phyloP scores from a whole-genome alignment of 2,329 filamentous ascomycete species.

The Aureobasidium sp. region DNA sequence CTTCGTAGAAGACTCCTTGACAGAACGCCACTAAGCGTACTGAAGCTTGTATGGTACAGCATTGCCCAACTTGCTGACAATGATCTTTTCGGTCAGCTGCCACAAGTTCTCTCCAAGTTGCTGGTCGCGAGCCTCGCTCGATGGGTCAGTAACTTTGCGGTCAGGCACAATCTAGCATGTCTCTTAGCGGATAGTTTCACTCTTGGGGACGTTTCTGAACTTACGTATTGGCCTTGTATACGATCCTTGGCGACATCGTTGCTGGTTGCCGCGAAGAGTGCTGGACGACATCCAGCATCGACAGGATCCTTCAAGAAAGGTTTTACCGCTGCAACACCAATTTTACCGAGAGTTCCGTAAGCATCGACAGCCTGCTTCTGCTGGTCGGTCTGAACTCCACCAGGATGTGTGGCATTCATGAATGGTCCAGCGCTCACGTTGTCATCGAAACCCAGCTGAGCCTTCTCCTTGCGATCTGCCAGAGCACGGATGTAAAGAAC shows the following conservation, averaged over 20 bases:
- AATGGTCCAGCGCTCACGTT: slow-evolving; percentile 26
- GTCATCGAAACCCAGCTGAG: slow-evolving; percentile 27
- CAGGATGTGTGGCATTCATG: slow-evolving; percentile 44
- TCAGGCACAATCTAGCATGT: slow-evolving; percentile 36
- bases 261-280: slow-evolving; percentile 41
- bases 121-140: slow-evolving; percentile 35
- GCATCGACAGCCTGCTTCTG: slow-evolving; percentile 41
- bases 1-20: not conserved
- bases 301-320: slow-evolving; percentile 45
- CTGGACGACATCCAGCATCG: slow-evolving; percentile 38
- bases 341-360: slow-evolving; percentile 39
- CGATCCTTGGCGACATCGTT: slow-evolving; percentile 34
- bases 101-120: slow-evolving; percentile 37
- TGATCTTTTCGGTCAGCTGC: slow-evolving; percentile 36
- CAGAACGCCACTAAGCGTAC: not conserved
- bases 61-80: slow-evolving; percentile 33
- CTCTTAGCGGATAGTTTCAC: not conserved
- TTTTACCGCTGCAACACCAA: slow-evolving; percentile 34
- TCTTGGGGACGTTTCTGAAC: not conserved
- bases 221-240: slow-evolving; percentile 37
- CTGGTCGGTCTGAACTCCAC: slow-evolving; percentile 41
- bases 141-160: slow-evolving; percentile 36
- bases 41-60: slow-evolving; percentile 4
- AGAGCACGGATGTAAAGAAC: slow-evolving; percentile 39
- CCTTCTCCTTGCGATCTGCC: slow-evolving; percentile 29